Evolutionary conservation across 768 basidiomycete genomes (phyloP).

Genomic region (Galerina sulciceps): DNA sequence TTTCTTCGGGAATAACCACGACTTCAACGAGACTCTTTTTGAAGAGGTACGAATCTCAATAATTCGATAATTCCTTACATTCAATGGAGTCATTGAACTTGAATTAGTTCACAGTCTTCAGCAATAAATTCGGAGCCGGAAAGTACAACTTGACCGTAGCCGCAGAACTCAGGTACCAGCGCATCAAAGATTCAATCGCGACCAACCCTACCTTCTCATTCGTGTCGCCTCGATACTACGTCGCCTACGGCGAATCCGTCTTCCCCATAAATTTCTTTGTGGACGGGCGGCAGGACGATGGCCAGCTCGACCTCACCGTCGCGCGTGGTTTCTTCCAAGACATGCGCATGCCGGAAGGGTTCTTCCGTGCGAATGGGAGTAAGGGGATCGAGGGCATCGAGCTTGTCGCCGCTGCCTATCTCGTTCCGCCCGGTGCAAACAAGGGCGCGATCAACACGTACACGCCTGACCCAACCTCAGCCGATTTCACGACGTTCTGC

Average conservation of each 20-base stretch:
- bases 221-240: constrained; percentile 25
- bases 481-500: constrained; percentile 19
- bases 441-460: constrained; percentile 20
- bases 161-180: constrained; percentile 22
- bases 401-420: constrained; percentile 8
- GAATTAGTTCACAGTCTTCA: constrained; percentile 20
- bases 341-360: constrained; percentile 20
- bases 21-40: constrained; percentile 27
- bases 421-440: constrained; percentile 22
- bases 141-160: constrained; percentile 28
- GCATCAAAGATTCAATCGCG: constrained; percentile 29
- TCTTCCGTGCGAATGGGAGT: constrained; percentile 19
- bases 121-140: constrained; percentile 27
- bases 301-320: constrained; percentile 20
- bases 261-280: constrained; percentile 28
- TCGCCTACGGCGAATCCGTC: constrained; percentile 24
- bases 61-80: too few species aligned
- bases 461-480: constrained; percentile 20
- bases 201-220: constrained; percentile 27
- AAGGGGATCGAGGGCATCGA: constrained; percentile 14
- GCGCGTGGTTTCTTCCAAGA: constrained; percentile 28
- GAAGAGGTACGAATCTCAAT: constrained; percentile 14
- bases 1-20: constrained; percentile 27
- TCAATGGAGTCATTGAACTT: neutral
- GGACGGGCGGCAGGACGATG: constrained; percentile 23